Percentiles rank a stretch among this genome's conserved stretches.
These are phyloP conservation scores for Exsudoporus frostii DNA, from an alignment of 768 basidiomycete genomes.

Conservation along the genomic window DNA sequence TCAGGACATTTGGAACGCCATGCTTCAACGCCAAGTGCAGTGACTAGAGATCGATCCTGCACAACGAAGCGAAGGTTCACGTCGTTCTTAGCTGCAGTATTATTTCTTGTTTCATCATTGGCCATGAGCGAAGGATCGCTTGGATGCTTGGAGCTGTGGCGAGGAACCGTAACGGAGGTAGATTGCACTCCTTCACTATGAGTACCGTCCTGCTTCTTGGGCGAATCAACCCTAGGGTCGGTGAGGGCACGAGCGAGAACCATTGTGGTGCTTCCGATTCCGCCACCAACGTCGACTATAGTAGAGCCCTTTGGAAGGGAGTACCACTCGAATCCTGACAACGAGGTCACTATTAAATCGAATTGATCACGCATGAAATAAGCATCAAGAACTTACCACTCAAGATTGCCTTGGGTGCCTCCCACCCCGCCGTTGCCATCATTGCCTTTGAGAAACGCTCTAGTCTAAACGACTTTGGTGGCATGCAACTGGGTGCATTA, in stretches of 20 bases:
- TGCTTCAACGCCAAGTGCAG: constrained; percentile 50
- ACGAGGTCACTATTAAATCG: background rate
- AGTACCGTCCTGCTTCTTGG: background rate
- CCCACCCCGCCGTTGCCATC: constrained; percentile 71
- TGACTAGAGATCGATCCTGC: constrained; percentile 57
- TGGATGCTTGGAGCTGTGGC: background rate
- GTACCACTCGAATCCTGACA: constrained; percentile 57
- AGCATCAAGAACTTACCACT: constrained; percentile 38
- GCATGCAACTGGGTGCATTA: background rate
- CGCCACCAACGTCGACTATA: constrained; percentile 69
- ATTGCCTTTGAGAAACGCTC: constrained; percentile 75
- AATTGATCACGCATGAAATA: background rate
- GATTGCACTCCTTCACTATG: background rate
- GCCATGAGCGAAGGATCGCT: background rate
- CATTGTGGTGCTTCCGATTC: constrained; percentile 55
- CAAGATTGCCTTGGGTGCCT: constrained; percentile 56
- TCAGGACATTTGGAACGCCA: constrained; percentile 61
- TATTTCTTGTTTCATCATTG: constrained; percentile 9
- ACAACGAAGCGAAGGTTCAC: constrained; percentile 49
- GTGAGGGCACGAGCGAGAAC: constrained; percentile 39
- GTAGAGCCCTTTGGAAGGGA: constrained; percentile 47
- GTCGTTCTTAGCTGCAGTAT: constrained; percentile 4
- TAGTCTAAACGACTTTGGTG: constrained; percentile 48
- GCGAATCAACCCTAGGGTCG: background rate
- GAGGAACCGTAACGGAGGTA: background rate